Conservation (phyloP, 2,329 filamentous ascomycete genomes). For the Fusarium sambucinum region DNA sequence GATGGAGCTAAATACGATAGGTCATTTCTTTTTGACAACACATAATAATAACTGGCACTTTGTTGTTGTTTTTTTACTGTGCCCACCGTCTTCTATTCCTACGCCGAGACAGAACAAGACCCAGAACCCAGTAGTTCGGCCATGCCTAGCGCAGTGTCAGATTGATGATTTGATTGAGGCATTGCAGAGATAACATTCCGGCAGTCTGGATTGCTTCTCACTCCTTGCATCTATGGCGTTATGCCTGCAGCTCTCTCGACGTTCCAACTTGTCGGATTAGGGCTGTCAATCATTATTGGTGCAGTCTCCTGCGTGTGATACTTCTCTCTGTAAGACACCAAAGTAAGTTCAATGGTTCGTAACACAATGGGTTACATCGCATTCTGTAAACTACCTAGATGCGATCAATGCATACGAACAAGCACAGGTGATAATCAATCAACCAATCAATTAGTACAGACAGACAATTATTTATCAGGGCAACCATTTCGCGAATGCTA, state of each 20-base stretch:
- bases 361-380: neutral
- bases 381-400: neutral
- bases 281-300: neutral
- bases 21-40: conserved; percentile 32
- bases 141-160: conserved; percentile 26
- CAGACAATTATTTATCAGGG: conserved; percentile 3
- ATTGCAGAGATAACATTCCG: conserved; percentile 23
- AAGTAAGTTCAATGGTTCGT: conserved; percentile 5
- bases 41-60: conserved; percentile 33
- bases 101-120: conserved; percentile 23
- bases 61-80: neutral
- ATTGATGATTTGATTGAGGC: conserved; percentile 5
- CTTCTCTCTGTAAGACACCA: neutral
- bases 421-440: neutral
- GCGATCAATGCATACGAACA: neutral
- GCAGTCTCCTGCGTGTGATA: neutral
- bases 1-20: conserved; percentile 20
- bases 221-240: conserved; percentile 5
- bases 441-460: neutral
- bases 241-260: neutral
- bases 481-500: conserved; percentile 2
- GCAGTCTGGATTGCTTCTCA: conserved; percentile 16
- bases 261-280: conserved; percentile 12
- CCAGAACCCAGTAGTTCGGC: conserved; percentile 22
- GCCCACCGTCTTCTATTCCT: neutral